Conservation (phyloP, 176 grass and related monocot genomes). For the Echinochloa phyllopogon region DNA sequence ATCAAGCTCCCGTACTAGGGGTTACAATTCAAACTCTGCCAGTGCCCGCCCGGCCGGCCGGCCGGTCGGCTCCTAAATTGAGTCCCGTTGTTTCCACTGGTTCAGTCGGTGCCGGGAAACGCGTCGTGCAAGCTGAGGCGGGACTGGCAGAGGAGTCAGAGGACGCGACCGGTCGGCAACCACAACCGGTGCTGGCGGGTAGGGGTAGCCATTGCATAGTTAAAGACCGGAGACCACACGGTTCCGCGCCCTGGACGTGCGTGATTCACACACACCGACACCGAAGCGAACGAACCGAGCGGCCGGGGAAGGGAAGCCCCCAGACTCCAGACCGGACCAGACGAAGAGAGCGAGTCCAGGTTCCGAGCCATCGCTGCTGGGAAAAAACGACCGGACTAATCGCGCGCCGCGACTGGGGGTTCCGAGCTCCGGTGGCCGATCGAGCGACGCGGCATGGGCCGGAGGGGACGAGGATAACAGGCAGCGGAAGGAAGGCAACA, state of each 20-base stretch:
- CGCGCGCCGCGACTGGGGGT: background rate
- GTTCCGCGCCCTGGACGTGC: background rate
- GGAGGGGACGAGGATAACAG: background rate
- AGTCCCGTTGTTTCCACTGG: background rate
- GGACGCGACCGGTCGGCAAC: background rate
- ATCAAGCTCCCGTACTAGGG: background rate
- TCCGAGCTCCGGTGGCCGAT: no score
- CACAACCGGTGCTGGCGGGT: background rate
- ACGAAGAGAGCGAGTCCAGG: no score
- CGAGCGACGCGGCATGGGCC: background rate
- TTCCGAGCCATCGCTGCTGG: no score
- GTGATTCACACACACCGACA: background rate
- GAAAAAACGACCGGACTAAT: background rate
- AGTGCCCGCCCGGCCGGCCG: background rate
- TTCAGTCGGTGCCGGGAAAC: background rate
- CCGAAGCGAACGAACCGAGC: no score
- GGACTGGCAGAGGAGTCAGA: no score
- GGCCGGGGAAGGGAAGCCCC: background rate
- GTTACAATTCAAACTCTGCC: background rate
- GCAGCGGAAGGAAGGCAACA: no score
- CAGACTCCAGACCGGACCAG: no score
- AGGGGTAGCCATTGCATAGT: background rate
- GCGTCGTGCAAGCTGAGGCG: background rate
- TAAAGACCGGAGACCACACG: constrained; percentile 4
- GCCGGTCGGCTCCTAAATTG: background rate